phyloP scores from a whole-genome alignment of 2,329 filamentous ascomycete genomes.

The Didymella pinodella region DNA sequence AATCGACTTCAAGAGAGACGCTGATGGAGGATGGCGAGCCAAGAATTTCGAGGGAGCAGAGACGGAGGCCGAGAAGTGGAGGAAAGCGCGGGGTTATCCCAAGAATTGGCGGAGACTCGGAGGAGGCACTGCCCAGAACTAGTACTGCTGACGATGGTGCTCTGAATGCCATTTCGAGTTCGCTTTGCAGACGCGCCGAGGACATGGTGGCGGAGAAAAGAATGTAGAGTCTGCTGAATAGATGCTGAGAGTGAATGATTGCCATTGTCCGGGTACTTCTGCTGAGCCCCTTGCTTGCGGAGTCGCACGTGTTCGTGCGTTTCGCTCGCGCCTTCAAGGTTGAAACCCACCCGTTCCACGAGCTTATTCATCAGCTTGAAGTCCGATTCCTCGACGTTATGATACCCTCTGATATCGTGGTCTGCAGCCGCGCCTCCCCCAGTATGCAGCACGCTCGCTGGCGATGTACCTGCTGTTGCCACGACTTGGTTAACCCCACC shows the following conservation, averaged over 20 bases:
- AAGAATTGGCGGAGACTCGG: conserved; percentile 44
- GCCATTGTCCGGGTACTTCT: not conserved
- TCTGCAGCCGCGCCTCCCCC: not conserved
- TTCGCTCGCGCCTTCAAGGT: not conserved
- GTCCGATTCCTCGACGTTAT: not conserved
- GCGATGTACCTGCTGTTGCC: not conserved
- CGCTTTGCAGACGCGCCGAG: not conserved
- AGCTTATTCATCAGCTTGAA: not conserved
- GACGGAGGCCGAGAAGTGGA: conserved; percentile 50
- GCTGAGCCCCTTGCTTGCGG: conserved; percentile 1
- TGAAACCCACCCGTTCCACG: not conserved
- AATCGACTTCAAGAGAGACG: conserved; percentile 41
- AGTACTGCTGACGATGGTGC: not conserved
- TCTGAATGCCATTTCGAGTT: not conserved
- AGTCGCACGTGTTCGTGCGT: conserved; percentile 9
- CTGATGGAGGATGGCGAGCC: conserved; percentile 55
- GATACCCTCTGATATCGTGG: not conserved
- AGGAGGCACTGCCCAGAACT: not conserved
- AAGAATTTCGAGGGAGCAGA: conserved; percentile 42
- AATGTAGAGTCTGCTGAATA: no score
- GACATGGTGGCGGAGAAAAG: not conserved
- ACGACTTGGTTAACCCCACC: not conserved
- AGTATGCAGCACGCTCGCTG: not conserved
- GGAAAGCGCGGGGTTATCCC: conserved; percentile 43
- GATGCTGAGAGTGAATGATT: not conserved